These are phyloP conservation scores for Ascochyta pisi DNA, from an alignment of 2,329 filamentous ascomycete species.

Conservation along the genomic window DNA sequence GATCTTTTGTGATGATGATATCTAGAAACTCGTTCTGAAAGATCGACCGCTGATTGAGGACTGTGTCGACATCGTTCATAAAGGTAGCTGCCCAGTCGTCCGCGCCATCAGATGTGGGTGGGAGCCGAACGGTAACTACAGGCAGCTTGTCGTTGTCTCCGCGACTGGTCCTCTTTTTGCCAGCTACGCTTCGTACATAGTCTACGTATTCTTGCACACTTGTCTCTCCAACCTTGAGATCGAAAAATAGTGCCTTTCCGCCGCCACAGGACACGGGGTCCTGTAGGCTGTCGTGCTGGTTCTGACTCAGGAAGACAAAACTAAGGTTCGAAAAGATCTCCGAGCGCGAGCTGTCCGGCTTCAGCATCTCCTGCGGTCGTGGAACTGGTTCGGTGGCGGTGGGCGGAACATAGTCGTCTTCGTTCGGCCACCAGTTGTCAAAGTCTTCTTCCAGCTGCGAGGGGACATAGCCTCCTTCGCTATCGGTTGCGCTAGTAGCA, in stretches of 20 bases:
- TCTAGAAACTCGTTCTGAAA: conserved; percentile 92
- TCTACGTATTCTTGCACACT: conserved; percentile 76
- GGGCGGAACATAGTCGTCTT: conserved; percentile 74
- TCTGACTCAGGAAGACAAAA: conserved; percentile 82
- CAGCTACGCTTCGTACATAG: conserved; percentile 76
- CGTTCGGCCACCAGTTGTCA: conserved; percentile 77
- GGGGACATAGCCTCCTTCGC: conserved; percentile 57
- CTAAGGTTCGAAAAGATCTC: conserved; percentile 86
- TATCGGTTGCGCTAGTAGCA: conserved; percentile 52
- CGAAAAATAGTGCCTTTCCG: conserved; percentile 78
- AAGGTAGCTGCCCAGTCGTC: conserved; percentile 74
- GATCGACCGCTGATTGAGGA: conserved; percentile 81
- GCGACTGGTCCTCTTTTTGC: conserved; percentile 73
- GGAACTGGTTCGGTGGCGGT: conserved; percentile 76
- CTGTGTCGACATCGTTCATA: conserved; percentile 70
- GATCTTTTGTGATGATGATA: conserved; percentile 82
- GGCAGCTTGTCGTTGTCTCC: conserved; percentile 70
- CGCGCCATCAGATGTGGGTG: conserved; percentile 53
- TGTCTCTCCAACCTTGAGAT: conserved; percentile 68
- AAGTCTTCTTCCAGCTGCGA: conserved; percentile 80
- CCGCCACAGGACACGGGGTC: conserved; percentile 78
- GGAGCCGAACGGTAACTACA: conserved; percentile 78
- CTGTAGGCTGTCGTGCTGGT: conserved; percentile 77
- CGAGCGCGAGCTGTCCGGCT: conserved; percentile 69
- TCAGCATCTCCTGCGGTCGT: conserved; percentile 72